Evolutionary conservation across 1,139 yeast genomes (phyloP), one percentile per base, ranked within the genome.

Genomic region (Entelexis sorbosivorans): DNA sequence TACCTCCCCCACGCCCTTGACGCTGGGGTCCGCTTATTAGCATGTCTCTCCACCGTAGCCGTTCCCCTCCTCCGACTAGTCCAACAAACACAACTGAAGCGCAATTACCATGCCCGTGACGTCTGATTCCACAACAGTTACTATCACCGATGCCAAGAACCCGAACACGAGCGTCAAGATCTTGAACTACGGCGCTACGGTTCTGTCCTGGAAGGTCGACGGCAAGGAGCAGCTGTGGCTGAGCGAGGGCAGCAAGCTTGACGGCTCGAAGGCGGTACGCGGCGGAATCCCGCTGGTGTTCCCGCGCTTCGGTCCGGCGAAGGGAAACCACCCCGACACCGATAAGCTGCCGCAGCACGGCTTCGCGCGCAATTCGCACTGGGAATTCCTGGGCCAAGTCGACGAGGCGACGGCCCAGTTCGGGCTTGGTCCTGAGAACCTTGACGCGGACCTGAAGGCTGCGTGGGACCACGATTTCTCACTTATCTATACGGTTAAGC

Each of bases 211-310:
- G 97, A 76, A 73, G 53, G 64, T 79, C 43, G 69, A 76, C 33
- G 87, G 83, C 29, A 67, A 70, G 48, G 96, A 91, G 66, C 89
- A 83, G 67, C 67, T 82, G 48, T 82, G 84, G 82, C 64, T 71
- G 22, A 64, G 69, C 48, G 67, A 65, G 55, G 91, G 78, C 42
- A 96, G 97, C 49, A 78, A 80, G 61, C 70, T 89, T 56, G 97
- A 91, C 62, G 96, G 96, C 4, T 69, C 89, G 47, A 85, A 83
- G 65, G 93, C 97, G 1, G 96, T 91, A 26, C 77, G 98, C 64
- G 98, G 98, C 56, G 98, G 98, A 48, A 85, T 91, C 51, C 98
- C 98, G 13, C 73, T 91, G 31, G 97, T 89, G 2, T 91, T 91
- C 75, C 98, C 97, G 1, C 69, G 88, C 8, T 91, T 91, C 67